Conservation (phyloP, 805 yeast species). For the Ogataea populi-albae region DNA sequence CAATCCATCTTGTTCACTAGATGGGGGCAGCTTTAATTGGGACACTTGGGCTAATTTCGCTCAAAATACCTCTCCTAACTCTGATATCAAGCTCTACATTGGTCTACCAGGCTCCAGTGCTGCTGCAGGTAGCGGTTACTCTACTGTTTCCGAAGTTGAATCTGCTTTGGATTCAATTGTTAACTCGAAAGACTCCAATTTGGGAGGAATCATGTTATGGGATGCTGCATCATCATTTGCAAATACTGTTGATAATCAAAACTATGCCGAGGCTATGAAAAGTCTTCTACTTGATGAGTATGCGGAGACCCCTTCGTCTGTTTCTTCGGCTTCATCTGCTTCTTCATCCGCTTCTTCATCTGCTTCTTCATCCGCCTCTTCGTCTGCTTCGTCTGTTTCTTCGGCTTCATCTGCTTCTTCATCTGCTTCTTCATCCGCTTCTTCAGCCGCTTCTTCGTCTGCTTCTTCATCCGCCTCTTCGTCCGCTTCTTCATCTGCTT, state of each 20-base stretch:
- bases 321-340: slow-evolving; percentile 8
- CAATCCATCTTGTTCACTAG: slow-evolving; percentile 68
- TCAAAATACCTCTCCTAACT: slow-evolving; percentile 55
- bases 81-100: slow-evolving; percentile 62
- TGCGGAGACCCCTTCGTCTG: slow-evolving; percentile 13
- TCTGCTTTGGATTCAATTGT: slow-evolving; percentile 25
- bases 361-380: slow-evolving; percentile 2
- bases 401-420: slow-evolving; percentile 9
- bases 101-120: slow-evolving; percentile 67
- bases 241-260: slow-evolving; percentile 43
- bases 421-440: slow-evolving; percentile 10
- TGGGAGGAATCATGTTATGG: slow-evolving; percentile 84
- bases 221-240: slow-evolving; percentile 66
- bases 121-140: slow-evolving; percentile 56
- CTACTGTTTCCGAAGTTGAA: slow-evolving; percentile 39
- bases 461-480: slow-evolving; percentile 13
- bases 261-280: slow-evolving; percentile 30
- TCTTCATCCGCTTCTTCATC: slow-evolving; percentile 13
- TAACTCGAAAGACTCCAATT: slow-evolving; percentile 33
- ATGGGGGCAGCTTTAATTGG: slow-evolving; percentile 48
- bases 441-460: slow-evolving; percentile 8
- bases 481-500: slow-evolving; percentile 9
- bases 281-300: too few species aligned
- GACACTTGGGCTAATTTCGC: slow-evolving; percentile 75
- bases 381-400: slow-evolving; percentile 15